Percentiles rank a stretch among this genome's conserved stretches.
These are phyloP conservation scores for Tetrapisispora arboricola DNA, from an alignment of 805 yeast genomes.

Conservation along the genomic window DNA sequence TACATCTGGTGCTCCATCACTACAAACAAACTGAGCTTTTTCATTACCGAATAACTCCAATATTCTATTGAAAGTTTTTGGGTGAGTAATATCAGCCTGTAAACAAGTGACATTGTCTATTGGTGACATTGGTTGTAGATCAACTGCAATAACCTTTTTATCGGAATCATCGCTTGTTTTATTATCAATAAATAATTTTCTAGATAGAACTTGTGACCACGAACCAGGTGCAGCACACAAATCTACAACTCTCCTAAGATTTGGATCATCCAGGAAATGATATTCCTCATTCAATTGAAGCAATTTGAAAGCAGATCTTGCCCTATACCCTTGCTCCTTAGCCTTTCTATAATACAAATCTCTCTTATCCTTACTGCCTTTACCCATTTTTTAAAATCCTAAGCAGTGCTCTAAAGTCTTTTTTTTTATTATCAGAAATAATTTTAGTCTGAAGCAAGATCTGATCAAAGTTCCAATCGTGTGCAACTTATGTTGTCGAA, in stretches of 20 bases:
- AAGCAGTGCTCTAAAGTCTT: no score
- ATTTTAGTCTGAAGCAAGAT: no score
- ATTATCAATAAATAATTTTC: slow-evolving; percentile 45
- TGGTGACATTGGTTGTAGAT: slow-evolving; percentile 95
- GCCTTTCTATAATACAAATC: slow-evolving; percentile 89
- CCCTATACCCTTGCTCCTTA: slow-evolving; percentile 96
- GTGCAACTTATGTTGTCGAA: no score
- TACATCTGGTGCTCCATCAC: slow-evolving; percentile 98
- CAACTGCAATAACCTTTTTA: slow-evolving; percentile 85
- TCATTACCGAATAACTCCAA: slow-evolving; percentile 79
- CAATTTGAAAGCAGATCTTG: slow-evolving; percentile 90
- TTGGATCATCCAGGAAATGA: slow-evolving; percentile 52
- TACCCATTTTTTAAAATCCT: no score
- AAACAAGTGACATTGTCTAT: slow-evolving; percentile 81
- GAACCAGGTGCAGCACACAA: slow-evolving; percentile 98
- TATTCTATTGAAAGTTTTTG: slow-evolving; percentile 69
- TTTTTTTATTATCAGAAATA: no score
- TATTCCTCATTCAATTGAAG: slow-evolving; percentile 87
- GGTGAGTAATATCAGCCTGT: slow-evolving; percentile 97
- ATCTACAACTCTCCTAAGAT: slow-evolving; percentile 79
- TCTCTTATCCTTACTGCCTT: slow-evolving; percentile 88
- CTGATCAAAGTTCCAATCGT: no score
- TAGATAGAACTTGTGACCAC: slow-evolving; percentile 90
- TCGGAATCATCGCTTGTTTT: slow-evolving; percentile 27
- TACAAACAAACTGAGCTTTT: slow-evolving; percentile 89